Evolutionary conservation across 1,284 basidiomycete species (phyloP).

Genomic region (Cryptococcus sp.): DNA sequence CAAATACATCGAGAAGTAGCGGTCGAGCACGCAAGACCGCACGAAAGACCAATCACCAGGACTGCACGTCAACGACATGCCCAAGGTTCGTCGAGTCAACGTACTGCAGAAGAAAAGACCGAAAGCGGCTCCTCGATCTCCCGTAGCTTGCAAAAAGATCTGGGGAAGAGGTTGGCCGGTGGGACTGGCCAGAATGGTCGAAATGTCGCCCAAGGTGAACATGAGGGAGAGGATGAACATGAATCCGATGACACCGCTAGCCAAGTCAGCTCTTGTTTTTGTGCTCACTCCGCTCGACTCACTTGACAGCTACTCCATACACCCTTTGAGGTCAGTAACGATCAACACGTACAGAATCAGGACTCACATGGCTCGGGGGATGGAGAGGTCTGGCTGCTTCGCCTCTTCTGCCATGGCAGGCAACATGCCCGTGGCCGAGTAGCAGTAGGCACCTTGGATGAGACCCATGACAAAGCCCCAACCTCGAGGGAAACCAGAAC

Average conservation of each 20-base stretch:
- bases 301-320: slow-evolving; percentile 23
- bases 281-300: slow-evolving; percentile 4
- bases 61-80: slow-evolving; percentile 18
- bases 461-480: slow-evolving; percentile 37
- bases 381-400: slow-evolving; percentile 36
- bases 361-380: slow-evolving; percentile 44
- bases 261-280: not conserved
- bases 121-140: slow-evolving; percentile 44
- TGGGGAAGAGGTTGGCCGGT: slow-evolving; percentile 47
- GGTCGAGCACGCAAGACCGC: slow-evolving; percentile 43
- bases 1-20: slow-evolving; percentile 36
- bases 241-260: slow-evolving; percentile 29
- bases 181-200: slow-evolving; percentile 37
- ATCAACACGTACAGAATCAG: slow-evolving; percentile 15
- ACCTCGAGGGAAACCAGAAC: slow-evolving; percentile 37
- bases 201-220: slow-evolving; percentile 47
- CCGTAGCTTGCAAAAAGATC: slow-evolving; percentile 47
- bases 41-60: slow-evolving; percentile 46
- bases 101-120: slow-evolving; percentile 42
- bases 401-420: slow-evolving; percentile 45
- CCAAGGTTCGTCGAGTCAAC: not conserved
- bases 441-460: slow-evolving; percentile 37
- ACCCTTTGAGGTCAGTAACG: slow-evolving; percentile 12
- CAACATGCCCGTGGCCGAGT: slow-evolving; percentile 40
- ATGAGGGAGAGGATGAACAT: slow-evolving; percentile 46